Evolutionary conservation across 371 early-diverging fungal species (phyloP), one percentile per base, ranked within the genome.

Genomic region (Mortierella sp.): DNA sequence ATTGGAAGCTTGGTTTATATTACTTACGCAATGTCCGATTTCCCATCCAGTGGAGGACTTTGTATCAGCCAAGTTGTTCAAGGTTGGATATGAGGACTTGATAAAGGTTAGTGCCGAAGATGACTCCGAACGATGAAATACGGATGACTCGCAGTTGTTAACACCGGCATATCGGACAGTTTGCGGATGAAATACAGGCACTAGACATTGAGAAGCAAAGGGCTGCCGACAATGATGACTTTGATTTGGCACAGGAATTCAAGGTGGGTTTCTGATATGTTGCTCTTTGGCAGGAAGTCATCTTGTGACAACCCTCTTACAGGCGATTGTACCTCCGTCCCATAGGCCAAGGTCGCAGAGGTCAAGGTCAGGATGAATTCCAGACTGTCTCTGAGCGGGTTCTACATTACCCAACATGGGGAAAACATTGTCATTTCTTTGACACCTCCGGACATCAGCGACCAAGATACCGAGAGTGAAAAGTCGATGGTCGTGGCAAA

Each of bases 171-270:
- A n/a, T n/a, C n/a, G n/a, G n/a, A n/a, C n/a, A 86, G 87, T 82
- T 84, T 31, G 85, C 85, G 27, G 87, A 85, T n/a, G 88, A 91
- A 51, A 76, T 92, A 34, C 74, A 84, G 12, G 82, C 82, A 41
- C 58, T 91, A 19, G 86, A 87, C 51, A 66, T 81, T 46, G 71
- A 83, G 30, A 92, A 92, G 61, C 80, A 82, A 21, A 79, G 84
- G 28, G 90, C 91, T 6, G 87, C 90, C 2, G 82, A 87, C 42
- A 74, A 74, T 19, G 92, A 93, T 61, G 91, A 93, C 30, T 93
- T 89, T 69, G 93, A 91, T 52, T 80, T 84, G 63, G 94, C 94
- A 1, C 91, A 89, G 54, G 86, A 87, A 45, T 78, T 88, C 24
- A 92, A 93, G 83, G 90, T 86, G n/a, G n/a, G n/a, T n/a, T n/a